Evolutionary conservation across 192 early-diverging fungal genomes (phyloP).

Genomic region (Globomyces pollinis-pini): DNA sequence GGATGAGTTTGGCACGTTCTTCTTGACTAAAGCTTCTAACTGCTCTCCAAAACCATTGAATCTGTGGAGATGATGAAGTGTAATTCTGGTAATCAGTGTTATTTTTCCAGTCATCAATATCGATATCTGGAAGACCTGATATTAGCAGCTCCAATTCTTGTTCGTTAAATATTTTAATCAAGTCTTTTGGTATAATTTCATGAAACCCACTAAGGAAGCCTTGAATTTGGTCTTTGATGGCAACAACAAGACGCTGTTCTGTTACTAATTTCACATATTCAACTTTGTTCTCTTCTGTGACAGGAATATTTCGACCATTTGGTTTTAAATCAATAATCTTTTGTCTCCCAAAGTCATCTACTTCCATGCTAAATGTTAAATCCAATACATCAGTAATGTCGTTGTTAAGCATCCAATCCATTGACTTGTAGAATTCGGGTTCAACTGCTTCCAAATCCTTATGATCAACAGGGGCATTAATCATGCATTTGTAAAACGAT

Average conservation of each 20-base stretch:
- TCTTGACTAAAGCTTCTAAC: constrained; percentile 96
- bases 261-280: constrained; percentile 93
- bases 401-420: constrained; percentile 97
- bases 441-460: constrained; percentile 98
- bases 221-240: constrained; percentile 93
- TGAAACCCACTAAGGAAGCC: constrained; percentile 92
- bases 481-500: constrained; percentile 97
- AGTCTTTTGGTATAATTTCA: constrained; percentile 83
- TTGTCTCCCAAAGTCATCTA: constrained; percentile 85
- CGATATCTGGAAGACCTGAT: constrained; percentile 96
- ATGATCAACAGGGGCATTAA: constrained; percentile 87
- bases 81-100: constrained; percentile 96
- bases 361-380: constrained; percentile 87
- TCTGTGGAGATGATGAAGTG: constrained; percentile 71
- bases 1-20: constrained; percentile 93
- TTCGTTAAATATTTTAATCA: constrained; percentile 97
- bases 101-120: constrained; percentile 99
- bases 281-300: constrained; percentile 93
- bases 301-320: constrained; percentile 75
- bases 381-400: constrained; percentile 94
- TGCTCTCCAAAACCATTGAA: constrained; percentile 98
- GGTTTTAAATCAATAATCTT: constrained; percentile 82
- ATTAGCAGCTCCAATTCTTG: constrained; percentile 98
- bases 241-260: constrained; percentile 80
- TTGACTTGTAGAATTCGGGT: constrained; percentile 91